Percentiles rank a stretch among this genome's conserved stretches.
Evolutionary conservation across 140 eudicot species (phyloP).

Genomic region (Erigeron philadelphicus): DNA sequence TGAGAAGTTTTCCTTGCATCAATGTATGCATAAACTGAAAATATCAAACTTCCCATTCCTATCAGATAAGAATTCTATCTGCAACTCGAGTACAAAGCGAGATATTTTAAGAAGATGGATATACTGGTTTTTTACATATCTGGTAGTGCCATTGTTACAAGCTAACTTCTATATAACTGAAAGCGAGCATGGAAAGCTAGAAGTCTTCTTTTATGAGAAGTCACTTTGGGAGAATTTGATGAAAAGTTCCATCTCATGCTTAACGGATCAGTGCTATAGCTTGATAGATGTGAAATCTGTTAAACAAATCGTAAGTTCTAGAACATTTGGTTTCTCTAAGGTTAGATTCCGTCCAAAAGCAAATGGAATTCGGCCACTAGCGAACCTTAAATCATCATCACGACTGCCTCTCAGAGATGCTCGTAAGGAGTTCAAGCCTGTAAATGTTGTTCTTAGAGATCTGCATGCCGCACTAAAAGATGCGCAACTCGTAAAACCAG

Average conservation of each 20-base stretch:
- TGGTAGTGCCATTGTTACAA: conserved; percentile 61
- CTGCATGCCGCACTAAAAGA: conserved; percentile 57
- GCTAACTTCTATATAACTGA: conserved; percentile 84
- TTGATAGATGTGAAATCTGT: conserved; percentile 37
- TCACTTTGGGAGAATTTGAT: conserved; percentile 61
- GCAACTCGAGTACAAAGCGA: conserved; percentile 26
- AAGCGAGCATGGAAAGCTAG: conserved; percentile 66
- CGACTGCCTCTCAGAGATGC: conserved; percentile 18
- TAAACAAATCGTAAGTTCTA: conserved; percentile 28
- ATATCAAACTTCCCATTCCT: conserved; percentile 44
- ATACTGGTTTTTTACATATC: conserved; percentile 59
- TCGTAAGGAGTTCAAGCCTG: conserved; percentile 42
- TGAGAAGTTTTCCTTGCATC: conserved; percentile 70
- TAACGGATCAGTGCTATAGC: conserved; percentile 37
- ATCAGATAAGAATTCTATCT: conserved; percentile 35
- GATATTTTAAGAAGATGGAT: conserved; percentile 55
- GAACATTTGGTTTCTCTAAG: conserved; percentile 78
- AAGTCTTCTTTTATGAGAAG: conserved; percentile 53
- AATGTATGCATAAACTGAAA: conserved; percentile 54
- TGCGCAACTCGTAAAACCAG: conserved; percentile 38
- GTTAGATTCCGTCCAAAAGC: conserved; percentile 75
- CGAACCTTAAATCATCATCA: conserved; percentile 71
- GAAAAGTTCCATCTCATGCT: conserved; percentile 30
- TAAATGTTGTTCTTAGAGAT: conserved; percentile 62
- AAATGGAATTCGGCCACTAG: conserved; percentile 59